Conservation (phyloP, 192 early-diverging fungal species). For the Cladochytrium replicatum region DNA sequence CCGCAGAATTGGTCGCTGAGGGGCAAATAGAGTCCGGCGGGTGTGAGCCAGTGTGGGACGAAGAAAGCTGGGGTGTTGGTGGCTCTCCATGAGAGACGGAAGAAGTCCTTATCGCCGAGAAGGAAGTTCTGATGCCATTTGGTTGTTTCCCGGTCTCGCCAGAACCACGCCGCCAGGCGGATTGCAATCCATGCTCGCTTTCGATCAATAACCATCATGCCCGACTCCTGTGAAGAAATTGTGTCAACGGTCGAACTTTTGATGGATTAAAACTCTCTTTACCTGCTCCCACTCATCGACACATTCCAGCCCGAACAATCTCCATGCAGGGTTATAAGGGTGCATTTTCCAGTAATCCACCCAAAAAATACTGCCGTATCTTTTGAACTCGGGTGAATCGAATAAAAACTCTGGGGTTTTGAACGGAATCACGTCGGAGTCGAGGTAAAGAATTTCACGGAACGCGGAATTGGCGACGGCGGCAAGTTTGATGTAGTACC, state of each 20-base stretch:
- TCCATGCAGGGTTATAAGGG: slow-evolving; percentile 25
- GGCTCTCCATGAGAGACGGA: neutral
- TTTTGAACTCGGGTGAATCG: slow-evolving; percentile 14
- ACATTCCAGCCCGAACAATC: slow-evolving; percentile 14
- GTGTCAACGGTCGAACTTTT: no score
- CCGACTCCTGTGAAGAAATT: no score
- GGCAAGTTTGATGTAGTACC: slow-evolving; percentile 27
- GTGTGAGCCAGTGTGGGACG: no score
- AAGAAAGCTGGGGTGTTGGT: no score
- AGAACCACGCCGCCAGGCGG: slow-evolving; percentile 23
- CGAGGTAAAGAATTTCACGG: slow-evolving; percentile 21
- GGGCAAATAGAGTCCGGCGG: no score
- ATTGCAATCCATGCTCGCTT: slow-evolving; percentile 18
- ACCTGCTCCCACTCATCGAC: slow-evolving; percentile 30
- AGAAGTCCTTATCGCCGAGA: slow-evolving; percentile 22
- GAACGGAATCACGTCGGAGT: slow-evolving; percentile 24
- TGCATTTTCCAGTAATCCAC: slow-evolving; percentile 33
- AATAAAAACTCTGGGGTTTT: slow-evolving; percentile 20
- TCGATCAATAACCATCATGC: slow-evolving; percentile 24
- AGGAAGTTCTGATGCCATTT: slow-evolving; percentile 15
- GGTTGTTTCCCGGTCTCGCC: slow-evolving; percentile 13
- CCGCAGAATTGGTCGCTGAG: no score
- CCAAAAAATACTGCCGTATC: slow-evolving; percentile 30
- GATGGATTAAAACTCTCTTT: no score
- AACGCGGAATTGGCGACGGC: slow-evolving; percentile 26